Percentiles rank a stretch among this genome's conserved stretches.
Conservation (phyloP, 768 basidiomycete genomes). For the Suillus hirtellus region DNA sequence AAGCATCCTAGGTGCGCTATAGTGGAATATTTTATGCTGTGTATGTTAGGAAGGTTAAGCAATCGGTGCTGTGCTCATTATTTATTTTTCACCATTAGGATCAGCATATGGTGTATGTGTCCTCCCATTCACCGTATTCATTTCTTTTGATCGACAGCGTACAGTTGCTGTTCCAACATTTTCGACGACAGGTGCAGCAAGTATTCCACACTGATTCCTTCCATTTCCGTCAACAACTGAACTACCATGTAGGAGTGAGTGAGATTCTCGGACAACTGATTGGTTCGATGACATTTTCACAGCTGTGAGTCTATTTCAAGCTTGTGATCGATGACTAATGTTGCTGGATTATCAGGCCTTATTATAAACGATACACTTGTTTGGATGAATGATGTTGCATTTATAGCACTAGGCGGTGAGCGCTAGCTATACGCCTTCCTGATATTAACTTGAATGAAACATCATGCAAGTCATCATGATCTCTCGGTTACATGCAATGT, state of each 20-base stretch:
- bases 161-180: background rate
- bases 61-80: background rate
- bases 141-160: background rate
- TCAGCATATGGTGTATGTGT: background rate
- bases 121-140: background rate
- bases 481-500: background rate
- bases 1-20: background rate
- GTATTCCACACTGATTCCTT: background rate
- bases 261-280: background rate
- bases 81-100: background rate
- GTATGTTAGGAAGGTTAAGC: background rate
- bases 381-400: background rate
- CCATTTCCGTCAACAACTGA: background rate
- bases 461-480: background rate
- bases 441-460: background rate
- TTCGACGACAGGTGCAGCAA: background rate
- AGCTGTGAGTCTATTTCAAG: background rate
- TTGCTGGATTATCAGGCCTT: background rate
- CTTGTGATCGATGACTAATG: background rate
- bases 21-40: background rate
- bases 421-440: background rate
- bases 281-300: background rate
- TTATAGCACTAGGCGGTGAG: background rate
- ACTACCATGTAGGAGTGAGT: background rate
- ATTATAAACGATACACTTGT: fast-evolving